These are phyloP conservation scores for Aureobasidium subglaciale DNA, from an alignment of 2,329 filamentous ascomycete genomes.

Conservation along the genomic window DNA sequence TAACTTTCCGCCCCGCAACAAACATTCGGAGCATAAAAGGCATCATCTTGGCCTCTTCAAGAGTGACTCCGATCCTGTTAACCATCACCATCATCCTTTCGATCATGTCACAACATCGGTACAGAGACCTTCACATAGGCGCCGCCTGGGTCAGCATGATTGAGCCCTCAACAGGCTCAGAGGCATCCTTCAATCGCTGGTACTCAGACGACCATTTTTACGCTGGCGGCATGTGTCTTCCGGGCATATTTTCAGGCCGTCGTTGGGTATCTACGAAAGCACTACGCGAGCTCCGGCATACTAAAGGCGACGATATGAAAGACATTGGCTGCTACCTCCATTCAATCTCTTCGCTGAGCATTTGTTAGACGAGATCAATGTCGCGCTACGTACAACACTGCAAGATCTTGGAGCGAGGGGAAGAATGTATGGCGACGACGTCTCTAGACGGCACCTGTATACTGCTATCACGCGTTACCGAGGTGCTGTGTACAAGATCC, in stretches of 20 bases:
- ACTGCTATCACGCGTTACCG: not conserved
- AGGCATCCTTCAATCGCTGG: not conserved
- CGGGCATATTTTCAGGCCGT: not conserved
- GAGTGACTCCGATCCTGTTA: no score
- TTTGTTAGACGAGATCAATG: not conserved
- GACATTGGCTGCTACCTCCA: not conserved
- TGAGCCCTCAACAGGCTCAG: not conserved
- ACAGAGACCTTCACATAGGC: not conserved
- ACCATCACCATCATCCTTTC: no score
- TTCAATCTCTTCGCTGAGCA: not conserved
- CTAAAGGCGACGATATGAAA: not conserved
- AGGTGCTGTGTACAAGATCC: not conserved
- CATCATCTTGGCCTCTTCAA: no score
- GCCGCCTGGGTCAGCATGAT: not conserved
- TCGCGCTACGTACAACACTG: not conserved
- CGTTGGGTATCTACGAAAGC: not conserved
- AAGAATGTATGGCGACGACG: not conserved
- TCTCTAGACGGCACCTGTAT: not conserved
- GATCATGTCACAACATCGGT: not conserved
- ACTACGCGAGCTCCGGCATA: not conserved
- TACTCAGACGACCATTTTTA: not conserved
- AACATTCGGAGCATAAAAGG: no score
- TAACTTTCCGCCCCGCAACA: not conserved
- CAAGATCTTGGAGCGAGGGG: not conserved
- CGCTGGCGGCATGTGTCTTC: not conserved